Evolutionary conservation across 2,329 filamentous ascomycete species (phyloP).

Genomic region (Hymenoscyphus repandus): DNA sequence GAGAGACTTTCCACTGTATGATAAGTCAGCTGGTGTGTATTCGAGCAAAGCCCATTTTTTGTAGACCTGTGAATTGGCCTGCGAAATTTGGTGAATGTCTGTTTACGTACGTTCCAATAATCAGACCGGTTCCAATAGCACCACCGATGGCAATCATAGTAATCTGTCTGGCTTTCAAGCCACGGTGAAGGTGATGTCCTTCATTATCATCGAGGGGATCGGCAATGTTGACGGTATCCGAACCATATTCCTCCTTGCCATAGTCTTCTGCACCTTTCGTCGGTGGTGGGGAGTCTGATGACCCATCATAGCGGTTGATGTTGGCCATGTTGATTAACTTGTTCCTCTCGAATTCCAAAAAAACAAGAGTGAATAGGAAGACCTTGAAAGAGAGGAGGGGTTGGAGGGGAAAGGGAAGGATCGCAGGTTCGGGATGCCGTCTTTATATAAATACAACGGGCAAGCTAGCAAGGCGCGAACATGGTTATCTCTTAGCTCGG

Average conservation of each 20-base stretch:
- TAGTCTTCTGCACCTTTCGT: constrained; percentile 1
- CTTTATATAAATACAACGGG: too few relatives aligned
- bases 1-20: constrained; percentile 33
- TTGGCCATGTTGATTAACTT: constrained; percentile 6
- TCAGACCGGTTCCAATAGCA: constrained; percentile 65
- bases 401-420: background rate
- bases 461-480: too few relatives aligned
- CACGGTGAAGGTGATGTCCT: constrained; percentile 39
- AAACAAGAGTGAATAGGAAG: background rate
- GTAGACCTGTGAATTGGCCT: background rate
- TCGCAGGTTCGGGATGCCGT: too few relatives aligned
- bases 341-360: background rate
- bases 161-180: constrained; percentile 47
- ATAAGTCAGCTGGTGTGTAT: constrained; percentile 8
- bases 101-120: constrained; percentile 52
- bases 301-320: constrained; percentile 13
- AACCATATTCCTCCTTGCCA: background rate
- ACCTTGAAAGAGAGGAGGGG: background rate
- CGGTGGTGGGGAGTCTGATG: constrained; percentile 11
- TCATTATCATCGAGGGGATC: constrained; percentile 33
- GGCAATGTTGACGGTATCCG: constrained; percentile 4
- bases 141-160: constrained; percentile 63
- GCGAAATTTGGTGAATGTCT: background rate
- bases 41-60: background rate
- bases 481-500: too few relatives aligned